Base-by-base conservation (phyloP, 2,329 filamentous ascomycete genomes). In the Aspergillus quadricinctus region DNA sequence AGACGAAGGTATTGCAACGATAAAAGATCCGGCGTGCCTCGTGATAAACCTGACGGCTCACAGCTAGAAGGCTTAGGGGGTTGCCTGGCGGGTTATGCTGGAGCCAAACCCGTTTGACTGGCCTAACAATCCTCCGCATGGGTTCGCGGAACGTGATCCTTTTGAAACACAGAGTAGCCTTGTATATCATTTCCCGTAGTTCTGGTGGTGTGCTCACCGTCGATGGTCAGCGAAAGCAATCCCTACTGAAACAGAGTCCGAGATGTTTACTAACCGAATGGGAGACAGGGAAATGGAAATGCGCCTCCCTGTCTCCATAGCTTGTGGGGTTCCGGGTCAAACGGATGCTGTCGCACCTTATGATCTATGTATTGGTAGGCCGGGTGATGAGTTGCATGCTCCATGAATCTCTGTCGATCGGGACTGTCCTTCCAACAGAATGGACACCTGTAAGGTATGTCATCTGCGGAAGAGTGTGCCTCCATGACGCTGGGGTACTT, bases 201-300 rank as follows among this genome's bases (percentile, higher is more conserved):
- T 56, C 49, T 56, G 23, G 23, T n/a, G 11, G 9, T 28, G 7
- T 25, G 23, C 28, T 21, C 3, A 17, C 27, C 19, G 14, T 43
- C 5, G 3, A 4, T 11, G 14, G 31, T 37, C 14, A 37, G 31
- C 31, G 14, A 37, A 37, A 37, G 10, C 9, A 3, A 3, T 37
- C 31, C 31, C 7, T 37, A 37, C 31, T 37, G 31, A 8, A 17
- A 27, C 4, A 27, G 4, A 27, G 25, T 27, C 25, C 25, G 4
- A 3, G 25, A 27, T 2, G 1, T 27, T 27, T 37, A 37, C 31
- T 37, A 17, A 57, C 55, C 51, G 3, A 14, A 4, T 11, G 55
- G 55, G 25, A 55, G 53, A 48, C 48, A 28, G 8, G 54, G 31
- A 51, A 57, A 49, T 5, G 40, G 41, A 53, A 57, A 54, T 19